These are phyloP conservation scores for Domatiomyces globalis DNA, from an alignment of 2,329 filamentous ascomycete species.

Conservation along the genomic window DNA sequence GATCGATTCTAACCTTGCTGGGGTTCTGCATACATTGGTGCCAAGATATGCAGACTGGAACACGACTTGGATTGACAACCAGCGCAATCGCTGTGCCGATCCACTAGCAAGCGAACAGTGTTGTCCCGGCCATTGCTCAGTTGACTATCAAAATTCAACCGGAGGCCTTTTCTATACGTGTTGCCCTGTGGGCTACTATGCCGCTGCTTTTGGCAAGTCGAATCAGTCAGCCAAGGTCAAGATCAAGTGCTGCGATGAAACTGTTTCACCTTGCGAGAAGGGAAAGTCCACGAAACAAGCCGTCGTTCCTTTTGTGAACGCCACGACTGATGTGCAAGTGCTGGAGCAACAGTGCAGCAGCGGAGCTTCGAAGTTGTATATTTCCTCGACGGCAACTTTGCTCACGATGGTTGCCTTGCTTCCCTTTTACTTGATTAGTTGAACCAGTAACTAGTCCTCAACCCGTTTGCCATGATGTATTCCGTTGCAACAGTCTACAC, in stretches of 20 bases:
- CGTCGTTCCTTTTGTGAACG: not conserved
- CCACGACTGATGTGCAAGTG: not conserved
- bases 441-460: not conserved
- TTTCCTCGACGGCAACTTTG: not conserved
- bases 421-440: not conserved
- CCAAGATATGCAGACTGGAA: not conserved
- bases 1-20: not conserved
- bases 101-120: not conserved
- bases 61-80: not conserved
- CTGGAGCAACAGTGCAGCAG: not conserved
- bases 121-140: not conserved
- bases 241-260: not conserved
- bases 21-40: not conserved
- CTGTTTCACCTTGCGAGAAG: not conserved
- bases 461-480: not conserved
- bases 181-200: not conserved
- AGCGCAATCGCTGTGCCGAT: not conserved
- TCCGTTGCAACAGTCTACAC: not conserved
- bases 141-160: not conserved
- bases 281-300: not conserved
- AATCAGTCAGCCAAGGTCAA: not conserved
- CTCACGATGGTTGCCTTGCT: not conserved
- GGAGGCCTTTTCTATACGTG: not conserved
- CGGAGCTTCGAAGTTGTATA: not conserved
- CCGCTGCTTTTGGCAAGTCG: not conserved